A percentile compares a stretch with the other conserved stretches of the same genome.
phyloP scores from a whole-genome alignment of 2,329 filamentous ascomycete species.

The Sclerotinia minor region DNA sequence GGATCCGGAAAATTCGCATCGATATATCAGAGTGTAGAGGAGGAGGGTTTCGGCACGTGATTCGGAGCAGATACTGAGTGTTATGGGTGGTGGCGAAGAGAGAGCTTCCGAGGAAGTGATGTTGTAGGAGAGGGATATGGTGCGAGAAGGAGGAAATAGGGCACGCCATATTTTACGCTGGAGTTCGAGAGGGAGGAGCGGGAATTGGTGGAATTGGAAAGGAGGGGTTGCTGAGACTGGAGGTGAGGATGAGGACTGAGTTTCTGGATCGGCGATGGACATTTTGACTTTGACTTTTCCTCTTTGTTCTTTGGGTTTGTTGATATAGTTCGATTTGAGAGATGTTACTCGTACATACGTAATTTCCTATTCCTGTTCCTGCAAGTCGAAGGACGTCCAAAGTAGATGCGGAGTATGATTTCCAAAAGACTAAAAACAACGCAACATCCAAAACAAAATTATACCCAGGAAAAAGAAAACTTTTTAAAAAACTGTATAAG shows the following conservation, averaged over 20 bases:
- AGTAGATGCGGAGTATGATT: background rate
- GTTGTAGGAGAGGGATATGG: slow-evolving; percentile 11
- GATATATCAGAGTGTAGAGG: slow-evolving; percentile 16
- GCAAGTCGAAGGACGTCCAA: background rate
- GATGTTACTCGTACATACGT: background rate
- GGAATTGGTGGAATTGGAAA: background rate
- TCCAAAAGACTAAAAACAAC: background rate
- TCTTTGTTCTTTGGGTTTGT: too few species aligned
- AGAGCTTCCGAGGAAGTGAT: background rate
- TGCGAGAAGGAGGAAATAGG: slow-evolving; percentile 10
- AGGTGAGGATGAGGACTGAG: background rate
- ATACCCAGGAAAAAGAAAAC: background rate
- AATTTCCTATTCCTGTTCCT: background rate
- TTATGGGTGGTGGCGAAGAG: background rate
- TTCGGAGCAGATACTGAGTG: slow-evolving; percentile 11
- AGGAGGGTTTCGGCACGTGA: slow-evolving; percentile 22
- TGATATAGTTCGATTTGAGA: background rate
- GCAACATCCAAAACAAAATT: background rate
- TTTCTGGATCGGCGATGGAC: background rate
- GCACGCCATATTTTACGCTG: slow-evolving; percentile 20
- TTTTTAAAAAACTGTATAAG: background rate
- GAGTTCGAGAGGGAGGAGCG: slow-evolving; percentile 11
- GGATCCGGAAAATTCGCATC: background rate
- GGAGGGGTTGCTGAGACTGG: background rate
- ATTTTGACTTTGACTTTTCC: background rate